phyloP scores from a whole-genome alignment of 768 basidiomycete genomes.

The Aureoboletus auriporus region DNA sequence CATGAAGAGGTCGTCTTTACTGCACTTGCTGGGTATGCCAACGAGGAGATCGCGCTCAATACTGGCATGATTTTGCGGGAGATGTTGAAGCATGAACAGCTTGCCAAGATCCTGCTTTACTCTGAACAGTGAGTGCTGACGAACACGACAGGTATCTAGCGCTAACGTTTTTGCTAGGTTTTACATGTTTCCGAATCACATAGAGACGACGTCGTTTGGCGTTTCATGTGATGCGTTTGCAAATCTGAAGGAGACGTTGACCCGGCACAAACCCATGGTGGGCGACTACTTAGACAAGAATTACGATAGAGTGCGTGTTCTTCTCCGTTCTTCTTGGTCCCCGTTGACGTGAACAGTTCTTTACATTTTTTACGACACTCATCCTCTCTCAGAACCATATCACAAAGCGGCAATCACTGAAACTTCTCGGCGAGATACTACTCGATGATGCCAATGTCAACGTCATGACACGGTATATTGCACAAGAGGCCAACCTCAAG shows the following conservation, averaged over 20 bases:
- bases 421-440: conserved; percentile 95
- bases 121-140: conserved; percentile 57
- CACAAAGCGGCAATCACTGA: conserved; percentile 98
- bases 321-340: neutral
- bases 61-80: conserved; percentile 98
- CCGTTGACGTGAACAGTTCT: conserved; percentile 60
- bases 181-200: conserved; percentile 94
- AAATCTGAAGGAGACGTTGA: conserved; percentile 96
- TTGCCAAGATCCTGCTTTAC: conserved; percentile 85
- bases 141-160: no score
- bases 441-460: conserved; percentile 97
- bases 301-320: conserved; percentile 80
- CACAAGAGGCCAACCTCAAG: conserved; percentile 93
- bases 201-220: conserved; percentile 96
- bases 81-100: conserved; percentile 90
- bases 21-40: conserved; percentile 87
- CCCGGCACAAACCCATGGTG: conserved; percentile 97
- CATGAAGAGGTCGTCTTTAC: conserved; percentile 77
- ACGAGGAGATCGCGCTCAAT: conserved; percentile 94
- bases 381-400: conserved; percentile 95
- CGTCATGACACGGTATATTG: conserved; percentile 97
- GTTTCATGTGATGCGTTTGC: conserved; percentile 98
- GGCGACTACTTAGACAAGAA: conserved; percentile 95
- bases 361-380: conserved; percentile 89
- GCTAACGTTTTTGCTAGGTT: conserved; percentile 49